These are phyloP conservation scores for Ciborinia camelliae DNA, from an alignment of 2,329 filamentous ascomycete genomes.

Conservation along the genomic window DNA sequence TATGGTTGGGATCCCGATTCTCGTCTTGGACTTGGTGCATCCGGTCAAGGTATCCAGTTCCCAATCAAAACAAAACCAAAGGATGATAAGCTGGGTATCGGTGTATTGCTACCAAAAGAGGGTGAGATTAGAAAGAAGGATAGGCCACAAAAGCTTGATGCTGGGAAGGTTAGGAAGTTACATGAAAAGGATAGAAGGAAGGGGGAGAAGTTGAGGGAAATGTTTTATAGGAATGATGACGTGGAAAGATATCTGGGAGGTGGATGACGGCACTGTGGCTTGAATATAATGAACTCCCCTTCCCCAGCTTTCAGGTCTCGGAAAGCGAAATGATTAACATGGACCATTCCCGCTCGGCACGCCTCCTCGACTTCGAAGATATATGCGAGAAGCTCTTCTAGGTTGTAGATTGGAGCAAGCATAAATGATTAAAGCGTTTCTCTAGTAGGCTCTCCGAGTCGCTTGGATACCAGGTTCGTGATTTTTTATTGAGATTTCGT, in stretches of 20 bases:
- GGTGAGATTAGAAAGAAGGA: constrained; percentile 40
- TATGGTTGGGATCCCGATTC: constrained; percentile 75
- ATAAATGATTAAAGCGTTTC: not conserved
- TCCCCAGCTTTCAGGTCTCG: not conserved
- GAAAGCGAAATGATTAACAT: not conserved
- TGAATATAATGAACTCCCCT: not conserved
- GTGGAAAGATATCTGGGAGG: constrained; percentile 60
- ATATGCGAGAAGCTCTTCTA: not conserved
- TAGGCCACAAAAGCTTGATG: constrained; percentile 55
- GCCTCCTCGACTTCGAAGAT: not conserved
- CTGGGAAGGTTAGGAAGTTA: constrained; percentile 64
- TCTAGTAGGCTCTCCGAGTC: not conserved
- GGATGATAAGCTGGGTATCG: constrained; percentile 71
- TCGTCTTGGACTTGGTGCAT: constrained; percentile 66
- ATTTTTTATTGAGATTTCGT: not conserved
- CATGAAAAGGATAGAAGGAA: constrained; percentile 60
- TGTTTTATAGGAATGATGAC: constrained; percentile 74
- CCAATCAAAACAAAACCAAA: constrained; percentile 71
- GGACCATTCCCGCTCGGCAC: not conserved
- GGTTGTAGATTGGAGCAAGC: not conserved
- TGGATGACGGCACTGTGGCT: not conserved
- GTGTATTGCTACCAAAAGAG: constrained; percentile 46
- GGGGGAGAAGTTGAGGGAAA: constrained; percentile 60
- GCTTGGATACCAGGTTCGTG: not conserved
- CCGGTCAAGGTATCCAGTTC: constrained; percentile 65